Evolutionary conservation across 495 filamentous ascomycete genomes (phyloP).

Genomic region (Evernia prunastri): DNA sequence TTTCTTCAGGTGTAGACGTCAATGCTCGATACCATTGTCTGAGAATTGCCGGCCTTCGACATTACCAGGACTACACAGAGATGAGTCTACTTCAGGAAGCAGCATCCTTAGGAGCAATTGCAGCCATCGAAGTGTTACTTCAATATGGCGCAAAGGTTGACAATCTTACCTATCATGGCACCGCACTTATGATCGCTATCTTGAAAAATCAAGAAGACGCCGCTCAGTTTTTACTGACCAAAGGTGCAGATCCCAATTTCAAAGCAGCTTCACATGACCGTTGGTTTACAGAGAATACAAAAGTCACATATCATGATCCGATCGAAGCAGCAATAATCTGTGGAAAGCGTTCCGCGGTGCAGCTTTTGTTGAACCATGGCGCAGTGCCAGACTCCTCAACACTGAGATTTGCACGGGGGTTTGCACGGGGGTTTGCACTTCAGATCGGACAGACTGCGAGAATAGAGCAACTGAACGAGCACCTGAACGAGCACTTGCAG

Average conservation of each 20-base stretch:
- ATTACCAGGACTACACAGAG: background rate
- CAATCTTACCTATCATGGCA: constrained; percentile 13
- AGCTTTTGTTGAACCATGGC: background rate
- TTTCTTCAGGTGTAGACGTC: background rate
- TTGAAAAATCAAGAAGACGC: constrained; percentile 1
- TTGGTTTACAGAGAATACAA: no score
- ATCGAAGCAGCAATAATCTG: background rate
- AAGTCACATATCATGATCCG: background rate
- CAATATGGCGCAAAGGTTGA: constrained; percentile 27
- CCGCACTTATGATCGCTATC: constrained; percentile 29
- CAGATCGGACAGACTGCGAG: no score
- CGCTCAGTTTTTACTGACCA: constrained; percentile 21
- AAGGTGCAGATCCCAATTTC: constrained; percentile 23
- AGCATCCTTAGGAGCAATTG: constrained; percentile 7
- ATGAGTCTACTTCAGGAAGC: constrained; percentile 22
- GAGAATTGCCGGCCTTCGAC: no score
- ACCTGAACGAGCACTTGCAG: no score
- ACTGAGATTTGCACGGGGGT: background rate
- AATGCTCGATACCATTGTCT: background rate
- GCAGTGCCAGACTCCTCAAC: background rate
- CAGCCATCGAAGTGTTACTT: constrained; percentile 23
- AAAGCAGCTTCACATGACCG: background rate
- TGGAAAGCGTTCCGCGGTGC: background rate
- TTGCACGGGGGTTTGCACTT: no score
- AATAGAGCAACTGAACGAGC: no score